These are phyloP conservation scores for Helianthus annuus DNA, from an alignment of 129 eudicot genomes.

Conservation along the genomic window DNA sequence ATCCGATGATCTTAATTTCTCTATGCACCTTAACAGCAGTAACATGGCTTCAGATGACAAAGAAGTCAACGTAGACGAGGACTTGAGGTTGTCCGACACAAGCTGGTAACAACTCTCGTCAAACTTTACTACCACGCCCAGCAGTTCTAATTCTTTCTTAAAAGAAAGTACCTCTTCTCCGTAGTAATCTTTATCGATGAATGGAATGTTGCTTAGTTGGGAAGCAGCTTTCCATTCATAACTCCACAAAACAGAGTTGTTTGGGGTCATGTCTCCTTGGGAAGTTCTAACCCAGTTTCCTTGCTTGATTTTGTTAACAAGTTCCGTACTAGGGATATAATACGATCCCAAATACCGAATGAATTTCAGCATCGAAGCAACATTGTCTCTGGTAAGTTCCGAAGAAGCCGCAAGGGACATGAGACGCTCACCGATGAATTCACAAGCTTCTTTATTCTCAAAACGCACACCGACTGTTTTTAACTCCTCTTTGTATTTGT, in stretches of 20 bases:
- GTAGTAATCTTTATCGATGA: slow-evolving; percentile 49
- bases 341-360: slow-evolving; percentile 41
- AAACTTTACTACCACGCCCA: slow-evolving; percentile 44
- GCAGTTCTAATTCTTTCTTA: slow-evolving; percentile 35
- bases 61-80: slow-evolving; percentile 13
- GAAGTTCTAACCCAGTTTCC: slow-evolving; percentile 45
- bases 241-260: slow-evolving; percentile 37
- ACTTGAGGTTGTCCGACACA: slow-evolving; percentile 41
- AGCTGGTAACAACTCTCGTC: slow-evolving; percentile 32
- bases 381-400: slow-evolving; percentile 34
- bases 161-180: slow-evolving; percentile 38
- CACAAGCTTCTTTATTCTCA: slow-evolving; percentile 43
- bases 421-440: slow-evolving; percentile 48
- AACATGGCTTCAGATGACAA: slow-evolving; percentile 28
- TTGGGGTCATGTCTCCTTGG: slow-evolving; percentile 42
- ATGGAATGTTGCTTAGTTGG: slow-evolving; percentile 49
- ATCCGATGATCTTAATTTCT: slow-evolving; percentile 8
- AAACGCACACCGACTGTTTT: slow-evolving; percentile 43
- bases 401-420: slow-evolving; percentile 46
- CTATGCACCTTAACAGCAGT: slow-evolving; percentile 34
- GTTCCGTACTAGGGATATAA: slow-evolving; percentile 15
- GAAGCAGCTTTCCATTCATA: slow-evolving; percentile 49
- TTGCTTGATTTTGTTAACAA: slow-evolving; percentile 32
- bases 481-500: slow-evolving; percentile 42
- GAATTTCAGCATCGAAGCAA: slow-evolving; percentile 43